phyloP scores from a whole-genome alignment of 176 grass and related monocot species.

The Leersia perrieri region DNA sequence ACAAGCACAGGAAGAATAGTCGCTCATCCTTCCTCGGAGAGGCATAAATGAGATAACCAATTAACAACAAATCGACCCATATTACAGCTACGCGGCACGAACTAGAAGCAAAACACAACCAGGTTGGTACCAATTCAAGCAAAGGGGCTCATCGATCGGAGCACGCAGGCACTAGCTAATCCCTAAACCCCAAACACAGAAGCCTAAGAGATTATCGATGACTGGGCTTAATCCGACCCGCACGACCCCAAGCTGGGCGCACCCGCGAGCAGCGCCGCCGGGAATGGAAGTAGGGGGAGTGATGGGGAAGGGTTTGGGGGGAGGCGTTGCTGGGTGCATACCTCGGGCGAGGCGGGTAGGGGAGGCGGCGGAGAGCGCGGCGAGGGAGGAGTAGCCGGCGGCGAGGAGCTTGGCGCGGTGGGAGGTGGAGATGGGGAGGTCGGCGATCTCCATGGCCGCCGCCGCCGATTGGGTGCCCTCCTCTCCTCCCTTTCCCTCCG shows the following conservation, averaged over 20 bases:
- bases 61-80: no score
- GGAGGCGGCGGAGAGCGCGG: slow-evolving; percentile 32
- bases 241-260: not conserved
- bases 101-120: not conserved
- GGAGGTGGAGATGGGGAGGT: slow-evolving; percentile 41
- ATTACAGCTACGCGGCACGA: not conserved
- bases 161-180: not conserved
- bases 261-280: not conserved
- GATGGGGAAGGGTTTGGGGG: not conserved
- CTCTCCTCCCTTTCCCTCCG: no score
- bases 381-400: slow-evolving; percentile 28
- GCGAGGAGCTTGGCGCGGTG: slow-evolving; percentile 28
- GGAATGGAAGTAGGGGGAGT: not conserved
- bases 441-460: slow-evolving; percentile 30
- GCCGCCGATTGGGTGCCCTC: not conserved
- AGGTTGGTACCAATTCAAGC: not conserved
- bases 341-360: slow-evolving; percentile 42
- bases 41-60: no score
- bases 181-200: no score
- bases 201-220: no score
- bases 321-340: not conserved
- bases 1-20: not conserved
- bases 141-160: not conserved
- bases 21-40: not conserved
- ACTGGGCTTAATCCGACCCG: no score